Base-by-base conservation (phyloP, 75 land plant species). In the Selaginella tamariscina region DNA sequence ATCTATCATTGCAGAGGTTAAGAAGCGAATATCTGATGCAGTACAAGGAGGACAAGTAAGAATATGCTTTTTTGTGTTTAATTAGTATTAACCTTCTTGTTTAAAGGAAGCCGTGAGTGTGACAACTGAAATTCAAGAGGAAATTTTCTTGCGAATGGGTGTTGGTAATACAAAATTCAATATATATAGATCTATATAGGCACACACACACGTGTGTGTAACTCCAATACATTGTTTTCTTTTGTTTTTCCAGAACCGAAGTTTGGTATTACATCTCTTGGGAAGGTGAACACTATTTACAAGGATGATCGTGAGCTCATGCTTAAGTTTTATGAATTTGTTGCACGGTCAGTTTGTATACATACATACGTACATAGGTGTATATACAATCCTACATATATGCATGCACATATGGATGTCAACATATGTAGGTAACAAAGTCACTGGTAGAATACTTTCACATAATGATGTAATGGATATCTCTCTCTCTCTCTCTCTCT, bases 81-180 rank as follows among this genome's bases (percentile, higher is more conserved):
- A 5, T 39, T 39, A 39, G 15, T 15, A 39, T 15, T 28, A 11
- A 27, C n/a, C 64, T 32, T 79, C n/a, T n/a, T n/a, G n/a, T n/a
- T n/a, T n/a, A n/a, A n/a, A 91, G 97, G 97, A 88, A 80, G 87
- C 97, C 57, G 89, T 91, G 54, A 83, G 85, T 67, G 78, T 88
- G 65, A 88, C 97, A 24, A 91, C 97, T 63, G 85, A 82, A 39
- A 84, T 91, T 29, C 97, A 91, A 72, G 97, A 91, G 70, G 97
- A 88, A 74, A 79, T 91, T 29, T 80, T 91, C 33, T 30, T 75
- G 31, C 80, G 85, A 69, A 88, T 91, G 97, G 97, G 85, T 32
- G 68, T 91, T 81, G 97, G 97, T 91, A 64, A 73, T 30, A 2
- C 2, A 65, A 20, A 27, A 15, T 27, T 8, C 13, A 15, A 15